These are phyloP conservation scores for Luffa acutangula DNA, from an alignment of 306 rosid species.

Conservation along the genomic window DNA sequence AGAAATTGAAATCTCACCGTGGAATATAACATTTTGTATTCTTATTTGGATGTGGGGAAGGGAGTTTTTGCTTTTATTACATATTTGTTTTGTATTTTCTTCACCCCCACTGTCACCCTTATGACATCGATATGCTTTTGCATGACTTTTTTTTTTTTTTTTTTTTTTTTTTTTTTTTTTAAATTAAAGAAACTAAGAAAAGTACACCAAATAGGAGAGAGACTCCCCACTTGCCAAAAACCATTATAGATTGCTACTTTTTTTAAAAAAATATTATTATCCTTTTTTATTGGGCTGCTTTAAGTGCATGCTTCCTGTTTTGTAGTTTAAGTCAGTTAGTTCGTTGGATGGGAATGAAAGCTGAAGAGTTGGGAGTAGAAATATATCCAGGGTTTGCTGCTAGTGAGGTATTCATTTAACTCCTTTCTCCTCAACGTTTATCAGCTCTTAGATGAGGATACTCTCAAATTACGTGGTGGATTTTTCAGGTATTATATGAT, in stretches of 20 bases:
- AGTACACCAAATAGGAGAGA: not conserved
- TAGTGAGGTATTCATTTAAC: conserved; percentile 56
- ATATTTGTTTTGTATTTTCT: not conserved
- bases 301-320: conserved; percentile 10
- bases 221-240: not conserved
- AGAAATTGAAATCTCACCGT: not conserved
- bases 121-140: not conserved
- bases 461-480: conserved; percentile 7
- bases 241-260: not conserved
- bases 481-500: conserved; percentile 66
- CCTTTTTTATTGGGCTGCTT: not conserved
- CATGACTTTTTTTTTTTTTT: not conserved
- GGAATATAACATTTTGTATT: not conserved
- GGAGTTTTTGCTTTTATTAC: not conserved
- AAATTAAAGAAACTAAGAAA: not conserved
- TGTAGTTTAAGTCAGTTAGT: conserved; percentile 84
- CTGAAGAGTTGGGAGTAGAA: conserved; percentile 93
- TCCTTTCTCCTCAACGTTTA: conserved; percentile 12
- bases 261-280: not conserved
- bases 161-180: no score
- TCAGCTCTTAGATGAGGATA: conserved; percentile 5
- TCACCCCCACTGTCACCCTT: not conserved
- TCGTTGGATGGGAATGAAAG: conserved; percentile 93
- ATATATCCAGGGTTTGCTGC: conserved; percentile 97
- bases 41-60: not conserved